Conservation (phyloP, 2,329 filamentous ascomycete genomes). For the Scedosporium dehoogii region DNA sequence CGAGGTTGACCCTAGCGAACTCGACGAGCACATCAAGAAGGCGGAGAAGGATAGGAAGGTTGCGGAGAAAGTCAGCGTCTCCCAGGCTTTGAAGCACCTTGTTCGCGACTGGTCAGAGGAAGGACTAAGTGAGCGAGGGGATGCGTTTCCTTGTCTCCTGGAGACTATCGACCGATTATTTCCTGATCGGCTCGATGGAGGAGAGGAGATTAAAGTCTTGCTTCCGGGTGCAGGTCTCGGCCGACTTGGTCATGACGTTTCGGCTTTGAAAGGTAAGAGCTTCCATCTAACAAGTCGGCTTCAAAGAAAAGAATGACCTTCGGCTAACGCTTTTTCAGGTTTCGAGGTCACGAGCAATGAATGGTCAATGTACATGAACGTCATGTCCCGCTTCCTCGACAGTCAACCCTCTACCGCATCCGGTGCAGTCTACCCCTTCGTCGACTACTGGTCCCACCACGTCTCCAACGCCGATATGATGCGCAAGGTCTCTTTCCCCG, state of each 20-base stretch:
- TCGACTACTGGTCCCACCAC: constrained; percentile 49
- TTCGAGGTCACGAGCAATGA: constrained; percentile 47
- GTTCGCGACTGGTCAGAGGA: constrained; percentile 46
- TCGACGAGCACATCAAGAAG: constrained; percentile 30
- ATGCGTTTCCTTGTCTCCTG: constrained; percentile 29
- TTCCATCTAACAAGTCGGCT: neutral
- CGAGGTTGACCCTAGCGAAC: constrained; percentile 28
- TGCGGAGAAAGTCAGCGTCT: constrained; percentile 36
- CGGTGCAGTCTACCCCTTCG: constrained; percentile 36
- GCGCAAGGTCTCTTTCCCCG: constrained; percentile 35
- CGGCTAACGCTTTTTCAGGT: neutral
- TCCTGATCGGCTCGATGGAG: constrained; percentile 13
- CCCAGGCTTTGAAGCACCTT: constrained; percentile 46
- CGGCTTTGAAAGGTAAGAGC: constrained; percentile 25
- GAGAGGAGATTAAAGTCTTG: constrained; percentile 25
- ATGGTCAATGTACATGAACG: constrained; percentile 48
- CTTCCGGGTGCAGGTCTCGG: constrained; percentile 44
- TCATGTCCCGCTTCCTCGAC: constrained; percentile 40
- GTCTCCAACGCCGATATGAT: constrained; percentile 34
- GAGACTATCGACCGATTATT: constrained; percentile 21
- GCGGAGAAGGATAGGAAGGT: constrained; percentile 24
- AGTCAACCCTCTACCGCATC: constrained; percentile 15
- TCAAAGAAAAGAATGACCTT: no score
- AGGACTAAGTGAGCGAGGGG: constrained; percentile 34
- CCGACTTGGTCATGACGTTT: constrained; percentile 40